Base-by-base conservation (phyloP, 2,329 filamentous ascomycete species). In the Ascomycota sp. region DNA sequence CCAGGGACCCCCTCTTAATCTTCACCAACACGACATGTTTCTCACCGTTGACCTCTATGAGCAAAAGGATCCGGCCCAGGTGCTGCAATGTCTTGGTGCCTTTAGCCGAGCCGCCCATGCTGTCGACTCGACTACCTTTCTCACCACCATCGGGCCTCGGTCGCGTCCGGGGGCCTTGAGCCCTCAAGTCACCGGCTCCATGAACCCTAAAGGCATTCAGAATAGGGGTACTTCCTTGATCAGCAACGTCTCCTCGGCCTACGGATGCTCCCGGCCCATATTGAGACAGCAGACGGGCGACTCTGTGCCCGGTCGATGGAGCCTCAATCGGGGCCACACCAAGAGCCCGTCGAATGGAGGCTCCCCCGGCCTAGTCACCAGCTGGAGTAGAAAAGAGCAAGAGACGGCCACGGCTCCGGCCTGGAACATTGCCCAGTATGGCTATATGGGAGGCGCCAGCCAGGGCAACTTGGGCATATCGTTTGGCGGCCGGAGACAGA, bases 341-440 rank as follows among this genome's bases (percentile, higher is more conserved):
- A 35, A 29, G 19, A 34, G 30, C 3, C 30, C 28, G 1, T 42
- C 44, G 27, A 67, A 62, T 20, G 50, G 62, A 10, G 51, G 58
- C 34, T 63, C 71, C 30, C 61, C 67, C 24, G 46, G 53, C 20
- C 52, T 59, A 2, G 69, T 86, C 36, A 93, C 79, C 47, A 91
- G 73, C 52, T 95, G 89, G 89, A 92, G 80, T 52, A 91, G 72
- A 49, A 80, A 68, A 50, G 66, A 69, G 32, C 81, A 94, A 40
- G 79, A 94, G 50, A 69, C 69, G 11, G 65, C 64, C 27, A 94
- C 85, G 2, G 65, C 75, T 19, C 89, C 89, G 0, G 89, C 89
- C 2, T 98, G 89, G 89, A 98, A 95, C 48, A 95, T 95, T 41
- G 78, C 85, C 33, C 89, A 98, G 48, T 98, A 98, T 47, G 85